A percentile compares a stretch with the other conserved stretches of the same genome.
These are phyloP conservation scores for Kodamaea hsintzibuensis DNA, from an alignment of 805 yeast species.

Conservation along the genomic window DNA sequence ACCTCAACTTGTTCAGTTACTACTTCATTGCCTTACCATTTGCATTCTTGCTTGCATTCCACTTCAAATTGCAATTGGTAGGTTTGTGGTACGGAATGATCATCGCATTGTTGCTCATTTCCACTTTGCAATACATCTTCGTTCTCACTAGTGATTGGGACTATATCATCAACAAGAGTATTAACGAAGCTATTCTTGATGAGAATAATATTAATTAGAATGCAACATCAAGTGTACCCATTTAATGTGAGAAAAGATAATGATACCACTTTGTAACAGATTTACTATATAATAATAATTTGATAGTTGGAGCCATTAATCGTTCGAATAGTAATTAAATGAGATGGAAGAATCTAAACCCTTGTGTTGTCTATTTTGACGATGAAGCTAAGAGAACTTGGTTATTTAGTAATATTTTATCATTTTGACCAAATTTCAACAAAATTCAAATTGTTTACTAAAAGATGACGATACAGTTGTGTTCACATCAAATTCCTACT, in stretches of 20 bases:
- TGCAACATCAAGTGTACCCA: too few relatives aligned
- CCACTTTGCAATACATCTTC: slow-evolving; percentile 41
- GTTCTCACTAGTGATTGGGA: slow-evolving; percentile 48
- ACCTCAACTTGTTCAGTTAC: slow-evolving; percentile 48
- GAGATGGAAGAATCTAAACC: too few relatives aligned
- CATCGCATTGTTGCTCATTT: slow-evolving; percentile 42
- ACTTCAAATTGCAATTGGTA: slow-evolving; percentile 35
- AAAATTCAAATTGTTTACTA: background rate
- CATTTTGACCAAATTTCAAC: background rate
- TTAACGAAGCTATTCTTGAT: slow-evolving; percentile 44
- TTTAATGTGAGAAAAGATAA: too few relatives aligned
- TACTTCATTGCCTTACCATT: slow-evolving; percentile 52
- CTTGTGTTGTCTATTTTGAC: too few relatives aligned
- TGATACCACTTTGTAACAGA: background rate
- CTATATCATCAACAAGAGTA: slow-evolving; percentile 37
- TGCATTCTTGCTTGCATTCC: slow-evolving; percentile 46
- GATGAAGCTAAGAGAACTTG: too few relatives aligned
- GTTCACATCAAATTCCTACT: background rate
- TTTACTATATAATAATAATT: background rate
- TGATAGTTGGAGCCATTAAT: background rate
- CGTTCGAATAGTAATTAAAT: too few relatives aligned
- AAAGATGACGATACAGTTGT: background rate
- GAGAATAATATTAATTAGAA: slow-evolving; percentile 24
- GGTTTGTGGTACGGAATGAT: slow-evolving; percentile 54
- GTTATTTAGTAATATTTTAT: too few relatives aligned